Evolutionary conservation across 495 filamentous ascomycete genomes (phyloP).

Genomic region (Choiromyces venosus): DNA sequence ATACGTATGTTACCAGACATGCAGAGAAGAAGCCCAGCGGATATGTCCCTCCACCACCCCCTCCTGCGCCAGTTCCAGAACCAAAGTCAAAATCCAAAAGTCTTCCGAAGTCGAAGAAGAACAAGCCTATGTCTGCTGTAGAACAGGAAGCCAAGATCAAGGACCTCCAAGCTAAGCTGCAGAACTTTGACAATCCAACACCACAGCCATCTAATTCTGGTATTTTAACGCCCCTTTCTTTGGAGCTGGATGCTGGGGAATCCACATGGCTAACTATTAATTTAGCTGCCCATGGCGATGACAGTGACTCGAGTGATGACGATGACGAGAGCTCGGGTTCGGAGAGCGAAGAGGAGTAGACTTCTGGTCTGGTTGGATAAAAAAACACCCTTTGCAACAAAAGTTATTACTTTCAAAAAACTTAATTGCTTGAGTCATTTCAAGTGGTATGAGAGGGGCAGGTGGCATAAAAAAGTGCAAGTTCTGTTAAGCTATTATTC

Average conservation of each 20-base stretch:
- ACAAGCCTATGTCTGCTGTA: conserved; percentile 94
- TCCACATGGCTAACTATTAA: conserved; percentile 9
- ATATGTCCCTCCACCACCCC: conserved; percentile 39
- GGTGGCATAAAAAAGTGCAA: not conserved
- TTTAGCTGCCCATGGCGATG: conserved; percentile 29
- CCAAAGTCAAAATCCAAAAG: conserved; percentile 47
- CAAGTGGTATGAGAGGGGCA: not conserved
- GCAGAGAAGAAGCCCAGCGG: conserved; percentile 29
- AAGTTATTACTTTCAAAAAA: conserved; percentile 18
- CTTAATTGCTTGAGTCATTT: conserved; percentile 9
- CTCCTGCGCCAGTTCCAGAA: conserved; percentile 29
- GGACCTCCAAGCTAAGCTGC: conserved; percentile 51
- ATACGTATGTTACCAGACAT: conserved; percentile 40
- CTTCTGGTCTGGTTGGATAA: not conserved
- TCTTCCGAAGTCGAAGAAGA: conserved; percentile 77
- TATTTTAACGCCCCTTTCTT: conserved; percentile 9
- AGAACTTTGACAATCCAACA: conserved; percentile 39
- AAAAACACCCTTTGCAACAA: conserved; percentile 3
- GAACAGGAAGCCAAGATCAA: conserved; percentile 89
- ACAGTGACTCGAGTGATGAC: conserved; percentile 40
- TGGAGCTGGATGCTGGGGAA: not conserved
- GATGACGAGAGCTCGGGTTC: conserved; percentile 40
- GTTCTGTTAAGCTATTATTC: conserved; percentile 2
- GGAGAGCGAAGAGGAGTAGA: conserved; percentile 41
- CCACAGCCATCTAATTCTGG: conserved; percentile 37